These are phyloP conservation scores for Cystobasidium onofrii DNA, from an alignment of 768 basidiomycete species.

Conservation along the genomic window DNA sequence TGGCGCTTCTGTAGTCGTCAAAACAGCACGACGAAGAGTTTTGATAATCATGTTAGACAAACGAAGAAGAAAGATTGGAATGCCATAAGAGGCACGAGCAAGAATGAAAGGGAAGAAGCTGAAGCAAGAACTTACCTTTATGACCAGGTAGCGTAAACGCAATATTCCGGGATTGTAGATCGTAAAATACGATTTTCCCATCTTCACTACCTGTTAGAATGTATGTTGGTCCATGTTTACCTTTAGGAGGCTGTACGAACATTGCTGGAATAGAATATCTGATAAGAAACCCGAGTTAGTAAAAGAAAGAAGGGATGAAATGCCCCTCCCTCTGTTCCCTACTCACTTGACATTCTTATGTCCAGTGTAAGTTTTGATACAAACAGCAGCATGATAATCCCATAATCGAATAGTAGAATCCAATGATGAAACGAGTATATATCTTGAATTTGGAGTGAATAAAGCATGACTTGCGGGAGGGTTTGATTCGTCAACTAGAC, in stretches of 20 bases:
- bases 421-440: slow-evolving; percentile 80
- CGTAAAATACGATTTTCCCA: slow-evolving; percentile 78
- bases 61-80: too few relatives aligned
- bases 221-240: slow-evolving; percentile 46
- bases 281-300: too few relatives aligned
- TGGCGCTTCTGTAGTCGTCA: slow-evolving; percentile 13
- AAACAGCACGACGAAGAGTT: too few relatives aligned
- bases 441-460: slow-evolving; percentile 87
- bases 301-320: too few relatives aligned
- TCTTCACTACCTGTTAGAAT: slow-evolving; percentile 87
- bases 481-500: slow-evolving; percentile 69
- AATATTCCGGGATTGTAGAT: slow-evolving; percentile 70
- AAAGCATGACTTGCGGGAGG: slow-evolving; percentile 58
- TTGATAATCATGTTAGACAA: too few relatives aligned
- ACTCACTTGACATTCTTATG: slow-evolving; percentile 55
- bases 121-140: too few relatives aligned
- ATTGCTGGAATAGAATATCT: slow-evolving; percentile 38
- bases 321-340: neutral
- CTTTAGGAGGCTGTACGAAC: slow-evolving; percentile 24
- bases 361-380: slow-evolving; percentile 84
- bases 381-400: slow-evolving; percentile 83
- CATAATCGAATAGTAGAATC: slow-evolving; percentile 90
- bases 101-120: too few relatives aligned
- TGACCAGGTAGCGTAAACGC: slow-evolving; percentile 62
- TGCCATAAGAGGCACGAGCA: too few relatives aligned